Evolutionary conservation across 768 basidiomycete genomes (phyloP).

Genomic region (Trametes cubensis): DNA sequence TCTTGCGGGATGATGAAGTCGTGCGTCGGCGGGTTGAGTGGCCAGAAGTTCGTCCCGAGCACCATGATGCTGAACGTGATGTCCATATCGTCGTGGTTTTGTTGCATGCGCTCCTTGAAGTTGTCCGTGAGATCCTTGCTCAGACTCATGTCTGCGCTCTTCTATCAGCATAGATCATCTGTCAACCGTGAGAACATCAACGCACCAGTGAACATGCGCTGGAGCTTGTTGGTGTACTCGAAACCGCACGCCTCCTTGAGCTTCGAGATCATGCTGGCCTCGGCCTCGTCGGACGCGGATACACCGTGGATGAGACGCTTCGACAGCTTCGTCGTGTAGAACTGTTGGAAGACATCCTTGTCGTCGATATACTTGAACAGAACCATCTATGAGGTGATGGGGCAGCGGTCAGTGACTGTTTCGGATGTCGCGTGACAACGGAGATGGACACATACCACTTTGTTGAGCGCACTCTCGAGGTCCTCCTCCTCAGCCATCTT

Average conservation of each 20-base stretch:
- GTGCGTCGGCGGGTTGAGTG: slow-evolving; percentile 77
- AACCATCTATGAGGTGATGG: slow-evolving; percentile 68
- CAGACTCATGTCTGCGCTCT: slow-evolving; percentile 80
- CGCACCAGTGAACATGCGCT: slow-evolving; percentile 94
- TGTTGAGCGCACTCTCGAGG: slow-evolving; percentile 85
- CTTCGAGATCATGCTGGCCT: slow-evolving; percentile 97
- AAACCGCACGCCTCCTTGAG: slow-evolving; percentile 96
- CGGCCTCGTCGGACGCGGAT: slow-evolving; percentile 94
- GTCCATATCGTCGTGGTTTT: slow-evolving; percentile 82
- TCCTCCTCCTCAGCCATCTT: slow-evolving; percentile 93
- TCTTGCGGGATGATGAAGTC: slow-evolving; percentile 90
- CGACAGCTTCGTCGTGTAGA: slow-evolving; percentile 93
- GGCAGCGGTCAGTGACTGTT: neutral
- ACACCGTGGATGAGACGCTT: slow-evolving; percentile 89
- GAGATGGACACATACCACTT: slow-evolving; percentile 63
- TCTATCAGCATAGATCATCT: neutral
- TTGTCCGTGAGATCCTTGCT: slow-evolving; percentile 95
- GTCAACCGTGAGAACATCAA: neutral
- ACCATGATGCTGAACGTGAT: slow-evolving; percentile 94
- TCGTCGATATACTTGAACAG: slow-evolving; percentile 98
- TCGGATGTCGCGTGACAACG: neutral
- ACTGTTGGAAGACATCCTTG: slow-evolving; percentile 98
- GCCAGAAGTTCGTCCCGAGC: slow-evolving; percentile 96
- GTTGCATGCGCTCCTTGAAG: slow-evolving; percentile 92
- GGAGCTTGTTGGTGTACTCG: slow-evolving; percentile 95